These are phyloP conservation scores for Golubevia pallescens DNA, from an alignment of 1,284 basidiomycete genomes.

Conservation along the genomic window DNA sequence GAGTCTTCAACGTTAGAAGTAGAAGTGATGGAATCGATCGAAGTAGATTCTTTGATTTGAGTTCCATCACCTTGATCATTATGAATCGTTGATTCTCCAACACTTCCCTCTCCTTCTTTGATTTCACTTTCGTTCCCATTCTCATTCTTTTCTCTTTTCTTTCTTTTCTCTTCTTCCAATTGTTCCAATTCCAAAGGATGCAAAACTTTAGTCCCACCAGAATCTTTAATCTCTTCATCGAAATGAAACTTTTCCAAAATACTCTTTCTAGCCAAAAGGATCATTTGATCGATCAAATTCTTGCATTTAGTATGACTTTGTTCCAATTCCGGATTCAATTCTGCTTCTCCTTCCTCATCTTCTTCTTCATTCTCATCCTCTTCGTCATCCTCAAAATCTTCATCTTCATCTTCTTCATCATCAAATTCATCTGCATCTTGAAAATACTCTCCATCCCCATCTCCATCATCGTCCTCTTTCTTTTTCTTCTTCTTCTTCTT, in stretches of 20 bases:
- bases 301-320: not conserved
- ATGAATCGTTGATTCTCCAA: too few species aligned
- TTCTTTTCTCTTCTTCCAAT: not conserved
- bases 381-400: not conserved
- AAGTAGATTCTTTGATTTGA: too few species aligned
- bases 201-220: not conserved
- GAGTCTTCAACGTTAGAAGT: too few species aligned
- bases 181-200: not conserved
- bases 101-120: too few species aligned
- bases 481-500: too few species aligned
- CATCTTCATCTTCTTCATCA: constrained; percentile 12
- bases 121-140: too few species aligned
- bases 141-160: constrained; percentile 35
- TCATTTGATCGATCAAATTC: not conserved
- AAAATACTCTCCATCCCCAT: too few species aligned
- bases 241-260: not conserved
- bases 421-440: constrained; percentile 9
- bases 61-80: too few species aligned
- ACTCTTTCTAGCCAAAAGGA: not conserved
- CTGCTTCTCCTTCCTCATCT: not conserved
- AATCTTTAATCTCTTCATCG: too few species aligned
- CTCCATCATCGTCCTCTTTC: too few species aligned
- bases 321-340: not conserved
- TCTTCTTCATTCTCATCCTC: constrained; percentile 2
- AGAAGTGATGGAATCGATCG: too few species aligned